Conservation (phyloP, 169 alveolate species). For the Cyclospora cayetanensis region DNA sequence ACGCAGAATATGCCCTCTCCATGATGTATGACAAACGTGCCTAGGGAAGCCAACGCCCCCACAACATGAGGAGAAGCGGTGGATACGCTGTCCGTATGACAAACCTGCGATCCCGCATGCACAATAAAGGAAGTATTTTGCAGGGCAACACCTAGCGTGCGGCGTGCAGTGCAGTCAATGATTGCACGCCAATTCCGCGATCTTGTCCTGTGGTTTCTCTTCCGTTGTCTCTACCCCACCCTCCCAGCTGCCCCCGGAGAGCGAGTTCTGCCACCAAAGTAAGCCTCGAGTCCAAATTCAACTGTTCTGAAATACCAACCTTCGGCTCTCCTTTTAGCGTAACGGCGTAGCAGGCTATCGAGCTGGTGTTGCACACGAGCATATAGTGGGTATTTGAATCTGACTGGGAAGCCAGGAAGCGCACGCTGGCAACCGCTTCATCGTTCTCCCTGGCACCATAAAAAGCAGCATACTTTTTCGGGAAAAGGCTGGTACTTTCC, state of each 20-base stretch:
- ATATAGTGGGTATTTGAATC: conserved; percentile 36
- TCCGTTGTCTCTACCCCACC: too few relatives aligned
- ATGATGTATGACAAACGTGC: conserved; percentile 57
- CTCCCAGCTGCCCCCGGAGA: too few relatives aligned
- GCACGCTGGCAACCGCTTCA: conserved; percentile 29
- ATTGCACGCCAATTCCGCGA: too few relatives aligned
- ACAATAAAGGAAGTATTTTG: too few relatives aligned
- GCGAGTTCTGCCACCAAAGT: too few relatives aligned
- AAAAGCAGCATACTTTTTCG: background rate
- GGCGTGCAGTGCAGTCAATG: too few relatives aligned
- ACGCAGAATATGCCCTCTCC: conserved; percentile 69
- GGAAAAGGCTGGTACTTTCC: background rate
- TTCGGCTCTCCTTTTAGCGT: conserved; percentile 53
- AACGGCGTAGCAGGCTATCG: conserved; percentile 20
- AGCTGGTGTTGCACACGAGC: conserved; percentile 38
- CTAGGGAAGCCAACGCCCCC: conserved; percentile 48
- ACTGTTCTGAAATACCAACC: background rate
- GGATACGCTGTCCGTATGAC: conserved; percentile 49
- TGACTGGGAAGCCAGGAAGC: conserved; percentile 32
- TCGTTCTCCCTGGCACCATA: conserved; percentile 11
- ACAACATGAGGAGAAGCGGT: conserved; percentile 35
- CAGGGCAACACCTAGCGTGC: too few relatives aligned
- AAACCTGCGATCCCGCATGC: too few relatives aligned
- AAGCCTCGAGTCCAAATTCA: too few relatives aligned
- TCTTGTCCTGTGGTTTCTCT: too few relatives aligned